Base-by-base conservation (phyloP, 371 early-diverging fungal species). In the Nosema muscidifuracis region DNA sequence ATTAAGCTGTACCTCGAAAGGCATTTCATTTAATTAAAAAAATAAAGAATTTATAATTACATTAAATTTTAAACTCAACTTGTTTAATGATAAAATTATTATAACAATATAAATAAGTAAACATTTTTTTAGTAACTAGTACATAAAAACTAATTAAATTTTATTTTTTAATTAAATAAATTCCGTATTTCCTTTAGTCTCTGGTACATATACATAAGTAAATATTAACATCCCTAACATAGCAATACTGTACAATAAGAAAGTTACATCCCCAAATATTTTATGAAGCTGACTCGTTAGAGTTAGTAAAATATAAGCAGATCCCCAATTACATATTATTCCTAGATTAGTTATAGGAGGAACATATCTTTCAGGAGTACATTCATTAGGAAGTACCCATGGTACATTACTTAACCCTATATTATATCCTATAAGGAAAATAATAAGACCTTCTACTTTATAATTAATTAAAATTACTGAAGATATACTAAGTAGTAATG, bases 371-470 rank as follows among this genome's bases (percentile, higher is more conserved):
- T n/a, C 15, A 33, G 89, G 89, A 38, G 91, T 89, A 12, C 90
- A 74, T 80, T 92, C 92, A 0, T 89, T 87, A 16, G 87, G 87
- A 70, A 92, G 85, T 67, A 91, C 61, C 80, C 90, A 92, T 50
- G 80, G 69, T n/a, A 81, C 67, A 30, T 66, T 67, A 33, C 92
- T 90, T 1, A 91, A 77, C 24, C 91, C 94, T 20, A 92, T 75
- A 34, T 89, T 89, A 78, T 89, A 94, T 44, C 85, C 84, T 22
- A 87, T 86, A 16, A 89, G 87, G 81, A 90, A 91, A 43, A 89
- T 73, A 80, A 89, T 86, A 73, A 90, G 82, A 71, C 87, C 84
- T 4, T 87, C 85, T 31, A 86, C 87, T 15, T 89, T 87, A 30
- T 89, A 79, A 28, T 84, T 75, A 0, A 64, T 58, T 18, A 47